A percentile compares a stretch with the other conserved stretches of the same genome.
phyloP scores from a whole-genome alignment of 1,139 yeast genomes.

The Scheffersomyces stambukii region DNA sequence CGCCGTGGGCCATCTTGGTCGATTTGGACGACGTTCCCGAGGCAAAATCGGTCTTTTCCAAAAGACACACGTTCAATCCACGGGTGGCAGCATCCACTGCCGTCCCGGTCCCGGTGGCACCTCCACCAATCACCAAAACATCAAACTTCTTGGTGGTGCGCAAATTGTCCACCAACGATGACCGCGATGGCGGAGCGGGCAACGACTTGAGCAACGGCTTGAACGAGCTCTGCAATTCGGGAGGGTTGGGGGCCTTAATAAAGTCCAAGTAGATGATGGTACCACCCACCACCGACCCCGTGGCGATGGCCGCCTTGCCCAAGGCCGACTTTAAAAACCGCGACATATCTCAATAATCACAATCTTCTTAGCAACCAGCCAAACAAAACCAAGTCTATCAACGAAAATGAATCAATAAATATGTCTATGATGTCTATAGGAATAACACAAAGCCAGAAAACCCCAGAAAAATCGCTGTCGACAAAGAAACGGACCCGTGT shows the following conservation, averaged over 20 bases:
- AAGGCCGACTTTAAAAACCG: slow-evolving; percentile 15
- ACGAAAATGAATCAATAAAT: too few species aligned
- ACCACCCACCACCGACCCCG: slow-evolving; percentile 34
- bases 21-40: slow-evolving; percentile 91
- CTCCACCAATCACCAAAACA: slow-evolving; percentile 86
- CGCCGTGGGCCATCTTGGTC: slow-evolving; percentile 98
- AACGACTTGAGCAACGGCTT: slow-evolving; percentile 34
- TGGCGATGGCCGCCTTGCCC: slow-evolving; percentile 31
- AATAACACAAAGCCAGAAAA: too few species aligned
- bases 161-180: slow-evolving; percentile 28
- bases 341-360: too few species aligned
- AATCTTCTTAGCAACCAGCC: too few species aligned
- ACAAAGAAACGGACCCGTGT: too few species aligned
- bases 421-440: too few species aligned
- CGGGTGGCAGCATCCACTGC: slow-evolving; percentile 91
- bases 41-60: slow-evolving; percentile 87
- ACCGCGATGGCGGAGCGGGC: slow-evolving; percentile 36
- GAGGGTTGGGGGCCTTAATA: slow-evolving; percentile 33
- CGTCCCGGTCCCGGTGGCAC: slow-evolving; percentile 93
- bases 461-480: too few species aligned
- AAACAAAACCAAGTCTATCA: too few species aligned
- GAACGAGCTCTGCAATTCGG: slow-evolving; percentile 28
- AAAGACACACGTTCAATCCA: slow-evolving; percentile 82
- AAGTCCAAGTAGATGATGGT: slow-evolving; percentile 41
- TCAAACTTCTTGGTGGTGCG: slow-evolving; percentile 57